Percentiles rank a stretch among this genome's conserved stretches.
Conservation (phyloP, 2,329 filamentous ascomycete genomes). For the Ascochyta lentis region DNA sequence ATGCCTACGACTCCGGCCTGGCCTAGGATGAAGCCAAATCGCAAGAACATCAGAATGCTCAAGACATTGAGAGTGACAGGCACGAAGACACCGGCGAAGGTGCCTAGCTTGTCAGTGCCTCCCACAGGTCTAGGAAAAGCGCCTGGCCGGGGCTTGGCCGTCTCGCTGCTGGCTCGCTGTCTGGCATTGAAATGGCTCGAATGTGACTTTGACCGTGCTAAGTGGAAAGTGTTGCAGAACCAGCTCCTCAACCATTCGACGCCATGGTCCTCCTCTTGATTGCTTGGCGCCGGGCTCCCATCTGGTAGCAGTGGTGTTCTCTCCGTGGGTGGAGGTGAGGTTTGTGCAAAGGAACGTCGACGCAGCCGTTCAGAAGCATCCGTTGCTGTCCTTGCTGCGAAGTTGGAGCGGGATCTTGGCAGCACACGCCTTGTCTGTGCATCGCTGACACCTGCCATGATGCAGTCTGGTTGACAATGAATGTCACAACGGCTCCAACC, state of each 20-base stretch:
- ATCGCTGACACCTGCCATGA: slow-evolving; percentile 37
- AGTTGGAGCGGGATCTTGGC: slow-evolving; percentile 50
- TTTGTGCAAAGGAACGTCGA: slow-evolving; percentile 45
- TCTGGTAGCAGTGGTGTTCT: slow-evolving; percentile 41
- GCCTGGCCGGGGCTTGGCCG: slow-evolving; percentile 43
- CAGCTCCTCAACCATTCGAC: slow-evolving; percentile 31
- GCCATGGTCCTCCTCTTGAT: slow-evolving; percentile 28
- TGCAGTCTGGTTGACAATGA: slow-evolving; percentile 17
- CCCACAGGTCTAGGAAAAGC: slow-evolving; percentile 50
- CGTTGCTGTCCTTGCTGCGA: slow-evolving; percentile 53
- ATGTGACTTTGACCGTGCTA: slow-evolving; percentile 19
- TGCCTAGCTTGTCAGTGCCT: slow-evolving; percentile 70
- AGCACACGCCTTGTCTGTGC: slow-evolving; percentile 37
- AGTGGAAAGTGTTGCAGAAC: slow-evolving; percentile 32
- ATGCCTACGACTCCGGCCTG: slow-evolving; percentile 81
- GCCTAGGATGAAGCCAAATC: slow-evolving; percentile 84
- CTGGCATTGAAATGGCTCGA: slow-evolving; percentile 23
- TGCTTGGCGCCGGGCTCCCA: slow-evolving; percentile 4
- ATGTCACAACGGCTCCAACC: slow-evolving; percentile 9
- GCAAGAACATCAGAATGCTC: slow-evolving; percentile 90
- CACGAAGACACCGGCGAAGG: slow-evolving; percentile 73
- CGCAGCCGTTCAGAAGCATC: slow-evolving; percentile 55
- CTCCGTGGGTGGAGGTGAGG: slow-evolving; percentile 40
- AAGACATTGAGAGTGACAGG: slow-evolving; percentile 89
- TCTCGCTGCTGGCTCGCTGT: slow-evolving; percentile 32